Evolutionary conservation across 2,329 filamentous ascomycete species (phyloP).

Genomic region (Colletotrichum abscissum): DNA sequence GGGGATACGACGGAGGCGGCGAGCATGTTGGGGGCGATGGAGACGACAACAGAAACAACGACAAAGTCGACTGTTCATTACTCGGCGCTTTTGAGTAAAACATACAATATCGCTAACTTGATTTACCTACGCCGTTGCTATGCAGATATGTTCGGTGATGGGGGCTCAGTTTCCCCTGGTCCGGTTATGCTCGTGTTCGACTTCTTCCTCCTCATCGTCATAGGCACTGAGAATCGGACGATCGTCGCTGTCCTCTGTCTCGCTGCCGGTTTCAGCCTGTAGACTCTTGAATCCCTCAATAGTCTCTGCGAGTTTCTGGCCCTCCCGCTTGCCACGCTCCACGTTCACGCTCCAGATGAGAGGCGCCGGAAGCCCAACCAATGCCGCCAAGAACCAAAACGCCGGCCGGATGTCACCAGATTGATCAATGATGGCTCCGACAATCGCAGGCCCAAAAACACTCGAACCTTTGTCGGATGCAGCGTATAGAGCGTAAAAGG

Average conservation of each 20-base stretch:
- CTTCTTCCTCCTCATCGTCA: constrained; percentile 46
- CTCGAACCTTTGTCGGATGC: constrained; percentile 98
- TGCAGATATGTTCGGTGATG: constrained; percentile 29
- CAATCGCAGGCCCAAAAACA: constrained; percentile 93
- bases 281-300: constrained; percentile 62
- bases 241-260: constrained; percentile 46
- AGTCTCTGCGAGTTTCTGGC: constrained; percentile 69
- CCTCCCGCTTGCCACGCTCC: constrained; percentile 79
- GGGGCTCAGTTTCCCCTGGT: constrained; percentile 1
- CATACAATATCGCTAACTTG: constrained; percentile 3
- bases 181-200: constrained; percentile 19
- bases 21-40: background rate
- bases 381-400: constrained; percentile 88
- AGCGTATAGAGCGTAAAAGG: constrained; percentile 96
- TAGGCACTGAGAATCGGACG: constrained; percentile 49
- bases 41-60: background rate
- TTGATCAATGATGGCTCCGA: constrained; percentile 89
- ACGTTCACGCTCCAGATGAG: constrained; percentile 89
- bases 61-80: background rate
- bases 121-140: constrained; percentile 40
- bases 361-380: constrained; percentile 88
- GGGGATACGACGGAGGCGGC: background rate
- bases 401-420: constrained; percentile 85
- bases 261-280: constrained; percentile 35
- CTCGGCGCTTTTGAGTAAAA: background rate